Conservation (phyloP, 1,284 basidiomycete species). For the Trichosporon coremiiforme region DNA sequence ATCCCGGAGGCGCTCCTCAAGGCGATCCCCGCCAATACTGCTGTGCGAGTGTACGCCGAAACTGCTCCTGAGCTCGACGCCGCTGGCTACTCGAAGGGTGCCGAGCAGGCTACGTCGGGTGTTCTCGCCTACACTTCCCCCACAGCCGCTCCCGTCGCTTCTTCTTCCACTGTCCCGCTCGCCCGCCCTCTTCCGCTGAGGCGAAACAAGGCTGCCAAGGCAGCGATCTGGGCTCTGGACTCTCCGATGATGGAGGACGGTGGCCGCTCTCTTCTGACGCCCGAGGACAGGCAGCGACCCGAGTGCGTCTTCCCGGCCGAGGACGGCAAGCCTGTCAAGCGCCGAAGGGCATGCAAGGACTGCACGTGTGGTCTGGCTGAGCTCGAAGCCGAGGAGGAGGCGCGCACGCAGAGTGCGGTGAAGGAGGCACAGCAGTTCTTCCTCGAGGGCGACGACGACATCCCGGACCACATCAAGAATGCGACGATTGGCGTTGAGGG, state of each 20-base stretch:
- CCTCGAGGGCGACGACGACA: slow-evolving; percentile 56
- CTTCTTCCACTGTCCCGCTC: slow-evolving; percentile 26
- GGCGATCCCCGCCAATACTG: slow-evolving; percentile 49
- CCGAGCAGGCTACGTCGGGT: slow-evolving; percentile 33
- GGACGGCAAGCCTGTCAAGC: slow-evolving; percentile 54
- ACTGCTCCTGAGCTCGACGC: slow-evolving; percentile 27
- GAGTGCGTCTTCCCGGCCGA: slow-evolving; percentile 53
- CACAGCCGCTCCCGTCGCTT: slow-evolving; percentile 28
- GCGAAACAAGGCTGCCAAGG: slow-evolving; percentile 49
- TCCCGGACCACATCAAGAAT: slow-evolving; percentile 46
- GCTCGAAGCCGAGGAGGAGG: slow-evolving; percentile 75
- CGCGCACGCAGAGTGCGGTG: slow-evolving; percentile 53
- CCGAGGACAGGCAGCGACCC: slow-evolving; percentile 59
- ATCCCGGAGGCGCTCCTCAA: slow-evolving; percentile 46
- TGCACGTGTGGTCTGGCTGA: slow-evolving; percentile 94
- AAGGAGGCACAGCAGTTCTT: slow-evolving; percentile 50
- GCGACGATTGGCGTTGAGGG: slow-evolving; percentile 52
- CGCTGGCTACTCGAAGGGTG: not conserved
- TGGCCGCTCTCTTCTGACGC: slow-evolving; percentile 59
- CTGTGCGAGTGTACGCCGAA: slow-evolving; percentile 45
- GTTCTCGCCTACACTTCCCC: slow-evolving; percentile 48
- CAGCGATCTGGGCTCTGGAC: slow-evolving; percentile 56
- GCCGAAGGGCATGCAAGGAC: slow-evolving; percentile 78
- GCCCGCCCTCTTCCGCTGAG: slow-evolving; percentile 47
- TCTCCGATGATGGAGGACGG: slow-evolving; percentile 54